These are phyloP conservation scores for Diaporthe velutina DNA, from an alignment of 2,329 filamentous ascomycete species.

Conservation along the genomic window DNA sequence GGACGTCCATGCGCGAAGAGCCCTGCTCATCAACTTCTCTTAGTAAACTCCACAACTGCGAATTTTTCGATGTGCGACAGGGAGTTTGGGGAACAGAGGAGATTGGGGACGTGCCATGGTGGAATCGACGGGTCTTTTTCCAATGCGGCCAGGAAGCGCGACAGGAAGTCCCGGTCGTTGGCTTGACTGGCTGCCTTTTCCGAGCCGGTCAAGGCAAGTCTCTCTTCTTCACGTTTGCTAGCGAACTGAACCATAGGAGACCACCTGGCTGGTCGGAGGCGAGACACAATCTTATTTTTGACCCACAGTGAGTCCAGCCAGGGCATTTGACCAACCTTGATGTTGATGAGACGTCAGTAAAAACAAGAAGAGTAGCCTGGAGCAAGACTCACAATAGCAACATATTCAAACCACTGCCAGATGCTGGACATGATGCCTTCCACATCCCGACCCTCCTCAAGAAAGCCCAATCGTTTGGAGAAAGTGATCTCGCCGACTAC, in stretches of 20 bases:
- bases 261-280: background rate
- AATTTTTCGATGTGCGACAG: background rate
- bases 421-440: constrained; percentile 9
- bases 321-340: constrained; percentile 10
- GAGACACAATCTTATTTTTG: background rate
- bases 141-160: background rate
- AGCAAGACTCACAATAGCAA: background rate
- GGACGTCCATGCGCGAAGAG: background rate
- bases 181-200: background rate
- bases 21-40: background rate
- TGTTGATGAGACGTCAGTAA: background rate
- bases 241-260: constrained; percentile 4
- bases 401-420: constrained; percentile 7
- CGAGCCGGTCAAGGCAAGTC: background rate
- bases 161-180: background rate
- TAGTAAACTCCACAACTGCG: background rate
- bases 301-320: constrained; percentile 5
- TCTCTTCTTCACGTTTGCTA: constrained; percentile 6
- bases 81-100: accelerated
- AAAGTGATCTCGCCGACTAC: constrained; percentile 10
- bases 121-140: constrained; percentile 9
- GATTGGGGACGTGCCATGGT: background rate
- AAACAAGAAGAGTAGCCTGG: background rate
- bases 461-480: constrained; percentile 1
- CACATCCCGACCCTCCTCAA: constrained; percentile 6